phyloP scores from a whole-genome alignment of 2,329 filamentous ascomycete genomes.

The Decorospora gaudefroyi region DNA sequence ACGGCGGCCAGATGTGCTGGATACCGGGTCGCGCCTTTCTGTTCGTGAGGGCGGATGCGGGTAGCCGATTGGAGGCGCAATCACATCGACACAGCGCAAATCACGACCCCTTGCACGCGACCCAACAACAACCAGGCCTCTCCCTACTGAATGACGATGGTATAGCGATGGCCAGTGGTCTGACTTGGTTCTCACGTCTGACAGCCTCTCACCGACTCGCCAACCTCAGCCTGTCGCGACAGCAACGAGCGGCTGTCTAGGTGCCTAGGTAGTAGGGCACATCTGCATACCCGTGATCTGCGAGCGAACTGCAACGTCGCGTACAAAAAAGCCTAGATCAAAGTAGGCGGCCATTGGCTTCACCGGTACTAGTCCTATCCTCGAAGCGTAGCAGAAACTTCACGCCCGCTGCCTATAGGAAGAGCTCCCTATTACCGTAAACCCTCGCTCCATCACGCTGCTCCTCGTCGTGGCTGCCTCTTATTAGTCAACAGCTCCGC shows the following conservation, averaged over 20 bases:
- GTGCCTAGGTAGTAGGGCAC: constrained; percentile 31
- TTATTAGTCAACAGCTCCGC: constrained; percentile 32
- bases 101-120: too few relatives aligned
- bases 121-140: constrained; percentile 12
- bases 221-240: background rate
- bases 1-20: too few relatives aligned
- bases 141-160: constrained; percentile 3
- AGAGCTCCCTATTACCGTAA: constrained; percentile 23
- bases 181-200: constrained; percentile 1
- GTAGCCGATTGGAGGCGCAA: too few relatives aligned
- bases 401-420: constrained; percentile 30
- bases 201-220: constrained; percentile 32
- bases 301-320: constrained; percentile 3
- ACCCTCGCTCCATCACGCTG: constrained; percentile 18
- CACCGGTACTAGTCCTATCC: constrained; percentile 28
- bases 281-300: constrained; percentile 28
- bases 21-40: too few relatives aligned
- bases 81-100: too few relatives aligned
- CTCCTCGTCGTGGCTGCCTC: constrained; percentile 36
- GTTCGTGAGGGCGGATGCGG: too few relatives aligned
- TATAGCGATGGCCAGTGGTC: constrained; percentile 3
- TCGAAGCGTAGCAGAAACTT: constrained; percentile 26
- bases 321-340: constrained; percentile 14
- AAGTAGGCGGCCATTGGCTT: constrained; percentile 24
- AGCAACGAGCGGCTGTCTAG: background rate